Base-by-base conservation (phyloP, 345 rosid species). In the Dipteronia sinensis region DNA sequence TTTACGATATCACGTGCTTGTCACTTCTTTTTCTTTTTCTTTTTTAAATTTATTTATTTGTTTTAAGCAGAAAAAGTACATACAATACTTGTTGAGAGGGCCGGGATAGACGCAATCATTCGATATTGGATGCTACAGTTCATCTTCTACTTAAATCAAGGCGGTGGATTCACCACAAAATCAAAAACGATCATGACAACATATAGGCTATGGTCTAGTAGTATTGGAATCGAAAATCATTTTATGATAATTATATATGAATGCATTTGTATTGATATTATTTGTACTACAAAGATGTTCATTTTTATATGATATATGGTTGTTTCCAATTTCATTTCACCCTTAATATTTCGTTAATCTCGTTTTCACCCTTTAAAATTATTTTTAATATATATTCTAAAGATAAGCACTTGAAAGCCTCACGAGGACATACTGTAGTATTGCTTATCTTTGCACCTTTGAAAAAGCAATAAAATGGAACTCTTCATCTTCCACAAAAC, bases 1-100 rank as follows among this genome's bases (percentile, higher is more conserved):
- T 61, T 58, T 72, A 72, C 75, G 66, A 34, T 38, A 56, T 55
- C 58, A 73, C 25, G 68, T 61, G 58, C 68, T 61, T 42, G 46
- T 42, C 46, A 22, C 7, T 62, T 6, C 13, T 23, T 10, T 5
- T 16, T 15, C 4, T 13, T 47, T 23, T 23, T 59, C 1, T 1
- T 61, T n/a, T n/a, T n/a, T n/a, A n/a, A n/a, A n/a, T 40, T 40
- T 61, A 44, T 20, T 31, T 31, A 15, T 20, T 13, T 47, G 17
- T 3, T 49, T 49, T 49, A 42, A 42, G 1, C 55, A 49, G 55
- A 15, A 49, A 49, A 49, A 49, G 3, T 13, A 12, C 0, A 4
- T 3, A 49, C 55, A 12, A 15, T 13, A 49, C 4, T 49, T 0
- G 55, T 49, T 13, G 55, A 49, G 55, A 49, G 17, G n/a, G n/a